A percentile compares a stretch with the other conserved stretches of the same genome.
These are phyloP conservation scores for Calocybe cyanea DNA, from an alignment of 768 basidiomycete genomes.

Conservation along the genomic window DNA sequence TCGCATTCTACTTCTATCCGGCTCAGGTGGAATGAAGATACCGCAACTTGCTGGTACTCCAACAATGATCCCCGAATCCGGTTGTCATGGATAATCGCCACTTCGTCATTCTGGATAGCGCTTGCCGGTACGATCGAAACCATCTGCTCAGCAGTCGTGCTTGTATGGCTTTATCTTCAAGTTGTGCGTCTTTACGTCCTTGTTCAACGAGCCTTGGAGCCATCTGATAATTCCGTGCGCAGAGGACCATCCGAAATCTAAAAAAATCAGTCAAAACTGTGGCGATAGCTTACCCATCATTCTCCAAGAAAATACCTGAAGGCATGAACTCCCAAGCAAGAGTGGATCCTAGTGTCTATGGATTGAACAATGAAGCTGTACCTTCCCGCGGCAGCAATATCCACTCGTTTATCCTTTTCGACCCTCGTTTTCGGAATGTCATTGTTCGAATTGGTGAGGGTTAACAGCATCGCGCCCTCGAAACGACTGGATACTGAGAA, in stretches of 20 bases:
- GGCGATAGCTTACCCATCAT: neutral
- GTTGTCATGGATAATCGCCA: slow-evolving; percentile 22
- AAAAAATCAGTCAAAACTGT: neutral
- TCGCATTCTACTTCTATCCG: neutral
- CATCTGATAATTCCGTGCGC: neutral
- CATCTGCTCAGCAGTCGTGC: slow-evolving; percentile 14
- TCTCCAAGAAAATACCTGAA: neutral
- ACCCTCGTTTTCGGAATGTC: too few species aligned
- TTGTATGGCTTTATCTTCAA: slow-evolving; percentile 17
- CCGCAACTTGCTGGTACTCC: slow-evolving; percentile 20
- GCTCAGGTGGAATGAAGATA: slow-evolving; percentile 16
- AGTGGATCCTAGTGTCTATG: neutral
- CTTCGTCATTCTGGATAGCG: slow-evolving; percentile 22
- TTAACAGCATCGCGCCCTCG: neutral
- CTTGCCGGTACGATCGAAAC: slow-evolving; percentile 18
- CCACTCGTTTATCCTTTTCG: too few species aligned
- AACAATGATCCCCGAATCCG: slow-evolving; percentile 11
- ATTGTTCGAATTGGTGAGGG: slow-evolving; percentile 17
- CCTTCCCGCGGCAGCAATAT: too few species aligned
- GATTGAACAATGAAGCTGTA: slow-evolving; percentile 9
- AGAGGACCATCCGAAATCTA: neutral
- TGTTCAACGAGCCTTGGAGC: too few species aligned
- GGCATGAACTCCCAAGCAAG: neutral
- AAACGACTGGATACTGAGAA: neutral
- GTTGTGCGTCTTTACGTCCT: slow-evolving; percentile 15